phyloP scores from a whole-genome alignment of 1,284 basidiomycete genomes.

The Termitomyces sp. region DNA sequence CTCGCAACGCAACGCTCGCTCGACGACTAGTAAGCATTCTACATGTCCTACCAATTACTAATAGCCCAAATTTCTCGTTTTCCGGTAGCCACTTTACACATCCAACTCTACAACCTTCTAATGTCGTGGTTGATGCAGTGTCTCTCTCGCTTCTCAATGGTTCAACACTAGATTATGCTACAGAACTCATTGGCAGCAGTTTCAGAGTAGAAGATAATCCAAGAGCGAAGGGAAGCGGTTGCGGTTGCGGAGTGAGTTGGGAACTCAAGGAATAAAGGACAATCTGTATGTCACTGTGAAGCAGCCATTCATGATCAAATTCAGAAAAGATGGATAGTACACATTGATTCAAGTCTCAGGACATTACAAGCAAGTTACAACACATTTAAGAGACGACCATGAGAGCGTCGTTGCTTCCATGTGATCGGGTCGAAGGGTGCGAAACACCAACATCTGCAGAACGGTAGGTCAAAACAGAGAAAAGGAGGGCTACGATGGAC shows the following conservation, averaged over 20 bases:
- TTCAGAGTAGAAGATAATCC: conserved; percentile 81
- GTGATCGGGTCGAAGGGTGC: conserved; percentile 19
- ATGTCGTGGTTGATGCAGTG: conserved; percentile 76
- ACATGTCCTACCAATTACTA: conserved; percentile 4
- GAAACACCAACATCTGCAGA: conserved; percentile 16
- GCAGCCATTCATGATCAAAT: background rate
- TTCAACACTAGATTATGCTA: conserved; percentile 82
- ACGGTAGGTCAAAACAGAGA: background rate
- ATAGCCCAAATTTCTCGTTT: background rate
- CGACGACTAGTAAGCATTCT: conserved; percentile 74
- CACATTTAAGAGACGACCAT: background rate
- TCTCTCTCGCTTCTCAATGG: conserved; percentile 79
- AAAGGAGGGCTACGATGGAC: background rate
- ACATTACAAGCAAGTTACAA: background rate
- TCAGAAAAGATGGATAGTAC: too few species aligned
- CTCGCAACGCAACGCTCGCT: conserved; percentile 53
- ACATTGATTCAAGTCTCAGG: background rate
- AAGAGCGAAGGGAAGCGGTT: conserved; percentile 79
- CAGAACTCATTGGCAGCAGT: conserved; percentile 86
- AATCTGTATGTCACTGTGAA: background rate
- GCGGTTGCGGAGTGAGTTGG: conserved; percentile 91
- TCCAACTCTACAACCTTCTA: conserved; percentile 63
- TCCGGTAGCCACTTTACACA: conserved; percentile 57
- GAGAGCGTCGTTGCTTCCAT: background rate
- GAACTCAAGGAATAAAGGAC: conserved; percentile 60